phyloP scores from a whole-genome alignment of 306 rosid genomes.

The Cucurbita pepo region DNA sequence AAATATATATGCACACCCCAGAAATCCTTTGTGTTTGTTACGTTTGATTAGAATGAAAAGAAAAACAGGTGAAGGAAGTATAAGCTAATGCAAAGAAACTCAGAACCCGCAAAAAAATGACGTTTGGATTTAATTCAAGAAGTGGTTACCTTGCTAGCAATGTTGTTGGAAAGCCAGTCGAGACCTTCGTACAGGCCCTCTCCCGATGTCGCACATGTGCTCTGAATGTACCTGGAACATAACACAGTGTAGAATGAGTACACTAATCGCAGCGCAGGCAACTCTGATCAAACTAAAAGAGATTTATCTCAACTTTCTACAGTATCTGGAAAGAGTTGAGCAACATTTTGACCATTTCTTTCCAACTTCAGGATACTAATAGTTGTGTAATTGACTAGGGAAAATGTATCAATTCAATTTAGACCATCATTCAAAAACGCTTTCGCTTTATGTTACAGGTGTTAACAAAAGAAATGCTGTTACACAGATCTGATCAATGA shows the following conservation, averaged over 20 bases:
- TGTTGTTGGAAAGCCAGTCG: slow-evolving; percentile 92
- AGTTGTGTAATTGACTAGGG: neutral
- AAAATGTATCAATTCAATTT: neutral
- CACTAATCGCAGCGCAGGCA: neutral
- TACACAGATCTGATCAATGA: neutral
- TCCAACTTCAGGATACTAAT: neutral
- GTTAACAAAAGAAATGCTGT: neutral
- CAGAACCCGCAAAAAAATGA: neutral
- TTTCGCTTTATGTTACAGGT: neutral
- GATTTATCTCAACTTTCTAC: neutral
- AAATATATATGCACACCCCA: neutral
- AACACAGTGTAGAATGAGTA: slow-evolving; percentile 13
- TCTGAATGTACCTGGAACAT: slow-evolving; percentile 84
- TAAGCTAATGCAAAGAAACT: neutral
- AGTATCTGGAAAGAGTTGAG: neutral
- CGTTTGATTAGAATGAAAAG: neutral
- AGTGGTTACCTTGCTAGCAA: slow-evolving; percentile 66
- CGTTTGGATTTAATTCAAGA: neutral
- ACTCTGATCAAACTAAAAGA: neutral
- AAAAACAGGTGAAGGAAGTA: neutral
- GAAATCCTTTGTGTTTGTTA: neutral
- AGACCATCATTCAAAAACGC: neutral
- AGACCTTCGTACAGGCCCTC: slow-evolving; percentile 94
- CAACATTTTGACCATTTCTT: neutral
- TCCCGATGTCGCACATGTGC: slow-evolving; percentile 53